Percentiles rank a stretch among this genome's conserved stretches.
phyloP scores from a whole-genome alignment of 495 filamentous ascomycete species.

The Articulospora tetracladia region DNA sequence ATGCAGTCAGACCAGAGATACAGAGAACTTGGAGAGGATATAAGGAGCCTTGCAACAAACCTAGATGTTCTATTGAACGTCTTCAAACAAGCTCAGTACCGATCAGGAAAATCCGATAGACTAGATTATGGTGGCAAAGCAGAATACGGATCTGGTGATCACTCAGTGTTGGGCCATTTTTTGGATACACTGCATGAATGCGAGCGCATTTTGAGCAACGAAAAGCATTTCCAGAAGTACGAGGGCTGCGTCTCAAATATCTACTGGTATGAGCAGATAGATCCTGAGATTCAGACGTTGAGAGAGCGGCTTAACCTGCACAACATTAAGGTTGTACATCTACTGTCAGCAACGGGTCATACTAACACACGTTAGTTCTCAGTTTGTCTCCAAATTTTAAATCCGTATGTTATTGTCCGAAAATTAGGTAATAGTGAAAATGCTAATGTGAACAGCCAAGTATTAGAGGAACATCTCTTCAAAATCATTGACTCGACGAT shows the following conservation, averaged over 20 bases:
- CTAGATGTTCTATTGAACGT: neutral
- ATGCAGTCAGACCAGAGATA: neutral
- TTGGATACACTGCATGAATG: neutral
- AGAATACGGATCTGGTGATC: neutral
- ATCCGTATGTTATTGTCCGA: conserved; percentile 1
- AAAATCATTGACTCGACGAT: neutral
- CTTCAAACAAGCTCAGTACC: neutral
- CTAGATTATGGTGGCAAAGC: neutral
- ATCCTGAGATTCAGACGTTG: neutral
- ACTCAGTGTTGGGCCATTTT: neutral
- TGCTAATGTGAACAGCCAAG: neutral
- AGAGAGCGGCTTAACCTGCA: neutral
- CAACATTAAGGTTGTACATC: conserved; percentile 1
- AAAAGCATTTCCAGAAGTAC: conserved; percentile 4
- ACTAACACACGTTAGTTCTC: neutral
- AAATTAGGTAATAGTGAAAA: neutral
- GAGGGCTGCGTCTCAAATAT: neutral
- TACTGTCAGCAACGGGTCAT: neutral
- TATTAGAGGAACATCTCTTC: neutral
- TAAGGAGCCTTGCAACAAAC: conserved; percentile 1
- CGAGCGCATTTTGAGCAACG: neutral
- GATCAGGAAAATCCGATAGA: neutral
- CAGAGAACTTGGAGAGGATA: conserved; percentile 3
- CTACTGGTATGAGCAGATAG: neutral
- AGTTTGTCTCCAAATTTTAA: neutral